Conservation (phyloP, 768 basidiomycete genomes). For the Boletus rubropictus region DNA sequence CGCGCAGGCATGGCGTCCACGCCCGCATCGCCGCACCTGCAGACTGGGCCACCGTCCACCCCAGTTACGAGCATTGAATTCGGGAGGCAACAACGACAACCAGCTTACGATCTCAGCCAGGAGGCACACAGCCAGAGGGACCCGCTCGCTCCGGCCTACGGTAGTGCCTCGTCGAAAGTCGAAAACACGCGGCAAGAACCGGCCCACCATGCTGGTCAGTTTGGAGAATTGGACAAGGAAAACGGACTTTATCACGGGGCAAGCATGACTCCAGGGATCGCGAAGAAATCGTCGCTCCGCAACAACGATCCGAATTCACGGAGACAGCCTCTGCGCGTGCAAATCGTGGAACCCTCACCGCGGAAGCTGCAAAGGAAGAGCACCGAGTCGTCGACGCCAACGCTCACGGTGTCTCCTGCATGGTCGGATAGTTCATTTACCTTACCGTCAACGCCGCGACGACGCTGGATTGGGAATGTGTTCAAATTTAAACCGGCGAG, state of each 20-base stretch:
- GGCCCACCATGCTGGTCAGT: slow-evolving; percentile 4
- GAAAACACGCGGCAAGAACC: slow-evolving; percentile 1
- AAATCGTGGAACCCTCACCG: slow-evolving; percentile 48
- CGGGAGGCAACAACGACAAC: slow-evolving; percentile 13
- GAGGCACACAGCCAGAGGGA: slow-evolving; percentile 29
- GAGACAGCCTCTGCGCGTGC: slow-evolving; percentile 33
- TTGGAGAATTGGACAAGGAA: slow-evolving; percentile 50
- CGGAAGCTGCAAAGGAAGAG: slow-evolving; percentile 34
- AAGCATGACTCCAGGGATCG: slow-evolving; percentile 14
- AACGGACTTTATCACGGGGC: slow-evolving; percentile 31
- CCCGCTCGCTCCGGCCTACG: slow-evolving; percentile 26
- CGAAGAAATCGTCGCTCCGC: slow-evolving; percentile 43
- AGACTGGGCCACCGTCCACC: slow-evolving; percentile 5
- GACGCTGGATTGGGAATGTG: slow-evolving; percentile 81
- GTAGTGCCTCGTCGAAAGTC: slow-evolving; percentile 9
- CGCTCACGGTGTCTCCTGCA: slow-evolving; percentile 31
- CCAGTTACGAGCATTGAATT: slow-evolving; percentile 18
- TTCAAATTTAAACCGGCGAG: slow-evolving; percentile 78
- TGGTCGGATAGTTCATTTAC: slow-evolving; percentile 45
- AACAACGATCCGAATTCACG: slow-evolving; percentile 22
- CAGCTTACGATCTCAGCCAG: not conserved
- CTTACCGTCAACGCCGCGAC: slow-evolving; percentile 42
- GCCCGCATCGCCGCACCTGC: slow-evolving; percentile 15
- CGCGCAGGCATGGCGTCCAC: slow-evolving; percentile 32
- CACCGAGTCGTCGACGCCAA: slow-evolving; percentile 14